Conservation (phyloP, 1,284 basidiomycete genomes). For the Caloboletus inedulis region DNA sequence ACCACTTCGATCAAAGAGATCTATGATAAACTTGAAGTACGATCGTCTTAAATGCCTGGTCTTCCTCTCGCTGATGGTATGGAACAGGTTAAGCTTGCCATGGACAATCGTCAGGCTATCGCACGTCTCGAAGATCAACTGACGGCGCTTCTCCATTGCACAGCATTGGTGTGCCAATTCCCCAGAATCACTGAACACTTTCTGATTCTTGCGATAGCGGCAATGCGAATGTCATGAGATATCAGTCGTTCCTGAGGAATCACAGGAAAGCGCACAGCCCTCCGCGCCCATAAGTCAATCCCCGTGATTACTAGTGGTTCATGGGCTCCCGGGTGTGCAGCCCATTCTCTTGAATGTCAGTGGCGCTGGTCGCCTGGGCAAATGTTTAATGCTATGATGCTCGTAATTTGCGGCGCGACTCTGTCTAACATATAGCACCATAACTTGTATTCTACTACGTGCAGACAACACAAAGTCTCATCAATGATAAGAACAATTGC, state of each 20-base stretch:
- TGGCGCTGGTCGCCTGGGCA: slow-evolving; percentile 3
- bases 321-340: not conserved
- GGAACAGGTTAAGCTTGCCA: slow-evolving; percentile 1
- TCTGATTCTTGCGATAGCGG: slow-evolving; percentile 9
- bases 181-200: not conserved
- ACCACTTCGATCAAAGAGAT: slow-evolving; percentile 11
- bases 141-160: not conserved
- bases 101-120: slow-evolving; percentile 11
- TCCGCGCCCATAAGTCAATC: not conserved
- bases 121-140: slow-evolving; percentile 14
- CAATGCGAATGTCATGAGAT: slow-evolving; percentile 12
- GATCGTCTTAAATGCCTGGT: not conserved
- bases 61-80: not conserved
- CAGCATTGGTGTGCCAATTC: slow-evolving; percentile 1
- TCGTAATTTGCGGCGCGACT: not conserved
- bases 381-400: not conserved
- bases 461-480: not conserved
- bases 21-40: slow-evolving; percentile 15
- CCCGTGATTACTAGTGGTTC: not conserved
- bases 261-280: not conserved
- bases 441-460: not conserved
- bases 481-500: not conserved
- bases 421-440: not conserved
- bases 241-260: not conserved
- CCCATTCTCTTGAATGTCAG: not conserved